phyloP scores from a whole-genome alignment of 2,329 filamentous ascomycete genomes.

The Orbilia blumenaviensis region DNA sequence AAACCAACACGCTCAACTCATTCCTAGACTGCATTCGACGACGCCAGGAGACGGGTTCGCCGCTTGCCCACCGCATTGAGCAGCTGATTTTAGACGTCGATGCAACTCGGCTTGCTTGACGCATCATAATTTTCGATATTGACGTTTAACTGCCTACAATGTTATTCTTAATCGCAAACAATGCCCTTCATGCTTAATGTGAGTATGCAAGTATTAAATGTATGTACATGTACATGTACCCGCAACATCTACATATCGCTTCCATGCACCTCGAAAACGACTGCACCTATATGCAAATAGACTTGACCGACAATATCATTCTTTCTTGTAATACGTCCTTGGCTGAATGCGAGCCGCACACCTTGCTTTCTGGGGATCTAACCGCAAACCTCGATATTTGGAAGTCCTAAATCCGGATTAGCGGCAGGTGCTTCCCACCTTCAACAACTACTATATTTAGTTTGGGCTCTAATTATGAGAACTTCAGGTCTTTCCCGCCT shows the following conservation, averaged over 20 bases:
- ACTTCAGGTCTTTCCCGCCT: not conserved
- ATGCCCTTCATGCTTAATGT: conserved; percentile 36
- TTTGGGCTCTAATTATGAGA: conserved; percentile 1
- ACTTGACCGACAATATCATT: conserved; percentile 35
- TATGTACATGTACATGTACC: conserved; percentile 23
- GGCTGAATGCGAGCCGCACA: conserved; percentile 19
- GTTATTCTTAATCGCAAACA: conserved; percentile 38
- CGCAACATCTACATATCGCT: conserved; percentile 7
- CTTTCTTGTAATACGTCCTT: conserved; percentile 34
- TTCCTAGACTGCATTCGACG: conserved; percentile 12
- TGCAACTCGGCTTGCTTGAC: conserved; percentile 24
- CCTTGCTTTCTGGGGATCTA: conserved; percentile 3
- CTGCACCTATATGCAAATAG: conserved; percentile 17
- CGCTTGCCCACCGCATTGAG: conserved; percentile 15
- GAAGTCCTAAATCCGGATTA: conserved; percentile 23
- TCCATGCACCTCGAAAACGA: conserved; percentile 19
- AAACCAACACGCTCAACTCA: conserved; percentile 47
- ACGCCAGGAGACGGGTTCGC: conserved; percentile 16
- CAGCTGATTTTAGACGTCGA: conserved; percentile 14
- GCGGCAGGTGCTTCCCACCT: conserved; percentile 16
- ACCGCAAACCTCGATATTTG: conserved; percentile 7
- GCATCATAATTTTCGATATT: conserved; percentile 2
- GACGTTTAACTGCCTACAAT: conserved; percentile 14
- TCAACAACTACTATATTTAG: conserved; percentile 45
- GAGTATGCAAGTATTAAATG: too few species aligned